A percentile compares a stretch with the other conserved stretches of the same genome.
These are phyloP conservation scores for Starmerella floris DNA, from an alignment of 805 yeast genomes.

Conservation along the genomic window DNA sequence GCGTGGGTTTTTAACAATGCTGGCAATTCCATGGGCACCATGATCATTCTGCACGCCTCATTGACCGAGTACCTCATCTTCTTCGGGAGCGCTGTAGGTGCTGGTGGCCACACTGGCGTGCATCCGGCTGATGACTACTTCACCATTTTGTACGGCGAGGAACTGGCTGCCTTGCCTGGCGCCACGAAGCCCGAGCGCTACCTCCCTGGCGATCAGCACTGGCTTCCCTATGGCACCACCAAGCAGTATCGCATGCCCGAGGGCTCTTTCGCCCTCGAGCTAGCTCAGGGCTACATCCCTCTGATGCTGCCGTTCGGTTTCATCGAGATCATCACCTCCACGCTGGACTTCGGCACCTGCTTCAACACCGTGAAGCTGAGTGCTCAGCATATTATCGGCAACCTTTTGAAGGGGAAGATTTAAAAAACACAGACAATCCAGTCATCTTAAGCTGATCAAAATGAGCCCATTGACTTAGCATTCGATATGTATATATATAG, in stretches of 20 bases:
- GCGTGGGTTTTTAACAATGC: conserved; percentile 97
- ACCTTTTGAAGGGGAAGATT: conserved; percentile 58
- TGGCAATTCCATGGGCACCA: conserved; percentile 92
- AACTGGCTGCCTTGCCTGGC: conserved; percentile 56
- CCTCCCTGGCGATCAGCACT: conserved; percentile 77
- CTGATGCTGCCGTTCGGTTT: conserved; percentile 95
- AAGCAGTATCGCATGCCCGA: conserved; percentile 81
- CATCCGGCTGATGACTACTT: conserved; percentile 97
- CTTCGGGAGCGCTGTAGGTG: conserved; percentile 87
- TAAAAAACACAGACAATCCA: conserved; percentile 27
- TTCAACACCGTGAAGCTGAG: conserved; percentile 59
- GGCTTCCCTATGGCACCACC: conserved; percentile 52
- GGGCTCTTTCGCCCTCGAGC: conserved; percentile 77
- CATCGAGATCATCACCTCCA: conserved; percentile 62
- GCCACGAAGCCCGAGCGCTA: conserved; percentile 57
- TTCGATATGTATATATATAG: no score
- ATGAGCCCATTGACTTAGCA: neutral
- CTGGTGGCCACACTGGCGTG: conserved; percentile 91
- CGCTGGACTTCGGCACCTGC: conserved; percentile 63
- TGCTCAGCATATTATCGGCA: conserved; percentile 61
- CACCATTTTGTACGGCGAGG: conserved; percentile 72
- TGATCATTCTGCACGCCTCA: conserved; percentile 92
- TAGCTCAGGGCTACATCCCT: conserved; percentile 98
- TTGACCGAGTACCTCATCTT: conserved; percentile 82
- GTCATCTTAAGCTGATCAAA: no score